phyloP scores from a whole-genome alignment of 2,329 filamentous ascomycete species.

The Paraphoma chrysanthemicola region DNA sequence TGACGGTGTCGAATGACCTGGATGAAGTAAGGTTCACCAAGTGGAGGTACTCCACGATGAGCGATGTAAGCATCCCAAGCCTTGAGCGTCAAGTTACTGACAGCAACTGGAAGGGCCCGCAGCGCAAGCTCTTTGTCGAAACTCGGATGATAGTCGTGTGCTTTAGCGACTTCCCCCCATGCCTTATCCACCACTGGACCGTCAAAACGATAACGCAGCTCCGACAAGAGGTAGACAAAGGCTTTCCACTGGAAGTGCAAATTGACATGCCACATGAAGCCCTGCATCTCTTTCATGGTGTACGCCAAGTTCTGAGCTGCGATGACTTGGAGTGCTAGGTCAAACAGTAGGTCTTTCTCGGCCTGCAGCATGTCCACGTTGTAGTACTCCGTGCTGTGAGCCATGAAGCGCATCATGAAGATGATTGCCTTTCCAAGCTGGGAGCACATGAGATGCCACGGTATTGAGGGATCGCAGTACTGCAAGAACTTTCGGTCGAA shows the following conservation, averaged over 20 bases:
- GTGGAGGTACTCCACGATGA: slow-evolving; percentile 9
- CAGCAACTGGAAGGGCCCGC: slow-evolving; percentile 51
- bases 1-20: slow-evolving; percentile 21
- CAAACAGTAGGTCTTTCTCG: slow-evolving; percentile 51
- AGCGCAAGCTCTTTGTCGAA: slow-evolving; percentile 46
- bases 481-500: slow-evolving; percentile 50
- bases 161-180: slow-evolving; percentile 55
- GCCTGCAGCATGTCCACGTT: slow-evolving; percentile 39
- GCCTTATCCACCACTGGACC: slow-evolving; percentile 40
- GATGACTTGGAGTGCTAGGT: slow-evolving; percentile 50
- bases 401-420: slow-evolving; percentile 51
- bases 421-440: slow-evolving; percentile 54
- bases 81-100: slow-evolving; percentile 52
- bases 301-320: slow-evolving; percentile 51
- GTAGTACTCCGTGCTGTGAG: slow-evolving; percentile 54
- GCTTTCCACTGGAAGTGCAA: slow-evolving; percentile 61
- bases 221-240: slow-evolving; percentile 56
- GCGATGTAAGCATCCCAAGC: slow-evolving; percentile 50
- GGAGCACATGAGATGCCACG: slow-evolving; percentile 54
- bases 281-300: slow-evolving; percentile 47
- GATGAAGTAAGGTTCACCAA: slow-evolving; percentile 31
- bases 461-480: slow-evolving; percentile 45
- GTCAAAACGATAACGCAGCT: slow-evolving; percentile 35
- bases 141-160: slow-evolving; percentile 53
- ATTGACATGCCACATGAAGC: slow-evolving; percentile 57